Evolutionary conservation across 768 basidiomycete species (phyloP).

Genomic region (Lactarius quietus): DNA sequence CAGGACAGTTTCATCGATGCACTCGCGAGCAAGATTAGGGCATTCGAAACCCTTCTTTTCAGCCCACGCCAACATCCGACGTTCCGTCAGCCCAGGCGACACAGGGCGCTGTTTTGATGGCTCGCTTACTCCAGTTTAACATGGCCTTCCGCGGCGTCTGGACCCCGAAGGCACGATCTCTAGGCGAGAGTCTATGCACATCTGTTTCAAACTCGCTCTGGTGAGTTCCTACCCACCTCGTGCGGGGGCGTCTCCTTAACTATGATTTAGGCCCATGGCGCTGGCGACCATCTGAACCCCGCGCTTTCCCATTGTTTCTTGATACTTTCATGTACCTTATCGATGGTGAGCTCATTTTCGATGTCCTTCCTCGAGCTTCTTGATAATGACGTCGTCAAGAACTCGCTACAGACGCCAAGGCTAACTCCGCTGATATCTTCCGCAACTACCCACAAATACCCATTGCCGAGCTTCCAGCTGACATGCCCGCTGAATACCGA

Average conservation of each 20-base stretch:
- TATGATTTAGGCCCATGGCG: slow-evolving; percentile 55
- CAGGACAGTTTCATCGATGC: slow-evolving; percentile 57
- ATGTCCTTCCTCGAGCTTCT: not conserved
- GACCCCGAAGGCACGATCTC: slow-evolving; percentile 48
- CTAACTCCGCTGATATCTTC: slow-evolving; percentile 56
- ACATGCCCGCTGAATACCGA: slow-evolving; percentile 54
- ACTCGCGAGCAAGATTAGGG: slow-evolving; percentile 45
- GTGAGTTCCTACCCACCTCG: slow-evolving; percentile 21
- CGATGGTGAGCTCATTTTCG: slow-evolving; percentile 51
- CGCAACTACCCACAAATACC: slow-evolving; percentile 55
- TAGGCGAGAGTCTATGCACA: slow-evolving; percentile 41
- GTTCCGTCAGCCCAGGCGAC: slow-evolving; percentile 28
- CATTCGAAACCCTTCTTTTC: slow-evolving; percentile 33
- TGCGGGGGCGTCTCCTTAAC: no score
- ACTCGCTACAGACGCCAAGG: slow-evolving; percentile 56
- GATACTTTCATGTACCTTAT: slow-evolving; percentile 73
- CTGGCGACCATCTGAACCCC: slow-evolving; percentile 50
- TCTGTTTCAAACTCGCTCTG: slow-evolving; percentile 40
- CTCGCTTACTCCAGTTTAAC: slow-evolving; percentile 69
- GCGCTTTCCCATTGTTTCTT: slow-evolving; percentile 59
- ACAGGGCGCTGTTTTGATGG: slow-evolving; percentile 51
- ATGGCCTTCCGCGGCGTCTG: slow-evolving; percentile 61
- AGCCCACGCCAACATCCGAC: slow-evolving; percentile 25
- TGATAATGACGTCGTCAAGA: slow-evolving; percentile 40
- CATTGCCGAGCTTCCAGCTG: slow-evolving; percentile 49